Percentiles rank a stretch among this genome's conserved stretches.
Evolutionary conservation across 2,329 filamentous ascomycete species (phyloP).

Genomic region (Pyrenophora graminea): DNA sequence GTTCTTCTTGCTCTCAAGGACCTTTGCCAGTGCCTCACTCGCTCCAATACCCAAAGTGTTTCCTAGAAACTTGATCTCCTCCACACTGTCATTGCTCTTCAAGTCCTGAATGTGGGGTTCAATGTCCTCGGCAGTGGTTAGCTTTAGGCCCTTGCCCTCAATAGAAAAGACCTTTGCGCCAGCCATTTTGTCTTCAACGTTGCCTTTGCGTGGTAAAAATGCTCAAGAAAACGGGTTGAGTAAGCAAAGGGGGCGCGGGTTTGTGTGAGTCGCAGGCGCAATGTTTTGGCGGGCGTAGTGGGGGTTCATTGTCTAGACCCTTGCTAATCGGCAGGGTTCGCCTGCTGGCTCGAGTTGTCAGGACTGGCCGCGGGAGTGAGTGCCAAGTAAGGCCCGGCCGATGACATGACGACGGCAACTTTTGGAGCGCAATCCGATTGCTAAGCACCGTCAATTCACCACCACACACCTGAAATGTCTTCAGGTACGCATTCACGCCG

Average conservation of each 20-base stretch:
- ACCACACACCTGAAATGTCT: slow-evolving; percentile 35
- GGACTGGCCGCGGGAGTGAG: slow-evolving; percentile 18
- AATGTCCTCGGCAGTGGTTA: slow-evolving; percentile 85
- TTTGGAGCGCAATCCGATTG: slow-evolving; percentile 25
- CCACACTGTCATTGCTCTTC: slow-evolving; percentile 70
- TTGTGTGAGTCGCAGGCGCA: slow-evolving; percentile 11
- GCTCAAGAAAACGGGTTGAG: slow-evolving; percentile 8
- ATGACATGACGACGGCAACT: slow-evolving; percentile 25
- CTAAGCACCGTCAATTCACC: slow-evolving; percentile 29
- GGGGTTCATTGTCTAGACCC: slow-evolving; percentile 31
- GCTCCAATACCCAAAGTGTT: slow-evolving; percentile 93
- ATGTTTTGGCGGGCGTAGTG: slow-evolving; percentile 37
- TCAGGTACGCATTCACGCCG: slow-evolving; percentile 34
- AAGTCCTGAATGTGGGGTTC: slow-evolving; percentile 81
- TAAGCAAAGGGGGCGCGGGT: slow-evolving; percentile 1
- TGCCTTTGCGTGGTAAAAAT: slow-evolving; percentile 4
- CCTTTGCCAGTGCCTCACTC: slow-evolving; percentile 80
- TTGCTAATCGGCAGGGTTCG: slow-evolving; percentile 14
- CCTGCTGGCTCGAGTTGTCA: slow-evolving; percentile 12
- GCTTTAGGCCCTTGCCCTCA: slow-evolving; percentile 88
- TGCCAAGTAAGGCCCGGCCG: slow-evolving; percentile 25
- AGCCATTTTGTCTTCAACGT: slow-evolving; percentile 45
- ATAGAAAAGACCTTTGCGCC: slow-evolving; percentile 77
- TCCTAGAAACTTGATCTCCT: slow-evolving; percentile 83
- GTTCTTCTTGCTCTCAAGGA: slow-evolving; percentile 81